Base-by-base conservation (phyloP, 805 yeast species). In the Hanseniaspora singularis region DNA sequence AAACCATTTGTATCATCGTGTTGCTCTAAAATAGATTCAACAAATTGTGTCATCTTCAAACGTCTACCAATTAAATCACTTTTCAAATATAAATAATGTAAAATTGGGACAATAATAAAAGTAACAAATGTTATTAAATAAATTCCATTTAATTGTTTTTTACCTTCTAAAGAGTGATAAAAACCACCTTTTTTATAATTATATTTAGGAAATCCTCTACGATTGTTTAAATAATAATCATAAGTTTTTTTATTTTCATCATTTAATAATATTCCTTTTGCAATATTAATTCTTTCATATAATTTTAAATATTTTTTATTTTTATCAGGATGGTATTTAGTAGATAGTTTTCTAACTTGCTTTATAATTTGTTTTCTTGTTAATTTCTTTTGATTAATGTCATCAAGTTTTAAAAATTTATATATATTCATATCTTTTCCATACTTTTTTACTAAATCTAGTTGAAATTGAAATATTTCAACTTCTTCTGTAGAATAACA, bases 271-370 rank as follows among this genome's bases (percentile, higher is more conserved):
- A 88, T 78, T 56, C 81, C 76, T 28, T 87, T 80, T 19, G 85
- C 82, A 23, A 78, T 62, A 28, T 92, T 82, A 31, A 92, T 71
- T 24, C 89, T 68, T 55, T 89, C 85, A 58, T 79, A 92, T 19
- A 62, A 58, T 52, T 74, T 74, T 49, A 64, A 67, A 36, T 65
- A 70, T 47, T 67, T 69, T 48, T 59, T 61, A 38, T 64, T 64
- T 61, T 89, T 87, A 63, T 89, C 98, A 0, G 98, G 98, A 59
- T 89, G 98, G 54, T 81, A 69, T 51, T 68, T 69, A 44, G 81
- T 69, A 2, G 95, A 79, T 27, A 80, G 58, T 55, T 76, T 79
- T 57, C 84, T 77, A 64, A 82, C 81, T 19, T 82, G 81, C 53
- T 73, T 76, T 46, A 67, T 67, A 42, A 82, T 75, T 51, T 78